phyloP scores from a whole-genome alignment of 371 early-diverging fungal species.

The Coelomomyces lativittatus region DNA sequence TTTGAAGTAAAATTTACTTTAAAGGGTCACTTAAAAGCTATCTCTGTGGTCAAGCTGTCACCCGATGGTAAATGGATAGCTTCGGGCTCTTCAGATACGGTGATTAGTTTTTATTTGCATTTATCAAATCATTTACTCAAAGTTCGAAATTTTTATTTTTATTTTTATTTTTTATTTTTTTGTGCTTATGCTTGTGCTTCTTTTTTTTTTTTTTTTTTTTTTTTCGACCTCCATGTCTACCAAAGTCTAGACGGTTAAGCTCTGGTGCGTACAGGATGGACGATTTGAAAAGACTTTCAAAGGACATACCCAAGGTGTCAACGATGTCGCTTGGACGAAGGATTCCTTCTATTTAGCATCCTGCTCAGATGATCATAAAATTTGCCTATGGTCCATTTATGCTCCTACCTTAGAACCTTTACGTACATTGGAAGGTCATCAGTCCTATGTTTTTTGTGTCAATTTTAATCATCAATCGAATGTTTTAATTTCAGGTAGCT shows the following conservation, averaged over 20 bases:
- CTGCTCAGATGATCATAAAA: constrained; percentile 83
- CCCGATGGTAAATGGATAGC: constrained; percentile 94
- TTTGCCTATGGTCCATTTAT: constrained; percentile 65
- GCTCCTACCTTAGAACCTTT: constrained; percentile 25
- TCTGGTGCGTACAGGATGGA: constrained; percentile 79
- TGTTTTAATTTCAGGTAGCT: constrained; percentile 87
- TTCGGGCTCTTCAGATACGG: constrained; percentile 14
- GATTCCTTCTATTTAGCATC: constrained; percentile 74
- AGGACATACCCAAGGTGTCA: constrained; percentile 86
- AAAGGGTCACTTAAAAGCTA: constrained; percentile 81
- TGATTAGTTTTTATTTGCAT: neutral
- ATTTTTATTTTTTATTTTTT: no score
- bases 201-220: constrained; percentile 1
- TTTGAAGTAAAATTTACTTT: constrained; percentile 71
- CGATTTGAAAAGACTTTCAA: constrained; percentile 63
- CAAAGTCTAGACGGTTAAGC: constrained; percentile 54
- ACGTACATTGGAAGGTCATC: constrained; percentile 71
- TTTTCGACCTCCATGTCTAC: no score
- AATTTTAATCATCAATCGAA: constrained; percentile 85
- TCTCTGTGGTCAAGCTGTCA: constrained; percentile 88
- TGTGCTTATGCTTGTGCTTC: neutral
- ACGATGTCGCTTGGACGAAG: constrained; percentile 85
- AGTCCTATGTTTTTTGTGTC: constrained; percentile 89
- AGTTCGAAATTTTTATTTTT: no score
- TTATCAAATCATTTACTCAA: no score